Conservation (phyloP, 768 basidiomycete genomes). For the Termitomyces sp. region DNA sequence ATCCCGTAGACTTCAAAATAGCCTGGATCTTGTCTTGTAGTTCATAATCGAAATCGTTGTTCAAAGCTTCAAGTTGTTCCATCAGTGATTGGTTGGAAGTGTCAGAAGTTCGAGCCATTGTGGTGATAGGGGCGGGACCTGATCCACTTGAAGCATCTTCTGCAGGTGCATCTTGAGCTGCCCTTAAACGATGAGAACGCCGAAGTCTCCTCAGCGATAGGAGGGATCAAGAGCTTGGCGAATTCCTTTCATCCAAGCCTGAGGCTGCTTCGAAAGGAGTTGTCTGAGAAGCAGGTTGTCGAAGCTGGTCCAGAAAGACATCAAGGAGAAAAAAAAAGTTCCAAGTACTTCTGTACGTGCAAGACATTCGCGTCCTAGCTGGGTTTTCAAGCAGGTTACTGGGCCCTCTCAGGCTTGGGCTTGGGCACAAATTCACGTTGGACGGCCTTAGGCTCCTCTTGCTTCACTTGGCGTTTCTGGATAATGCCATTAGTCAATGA, state of each 20-base stretch:
- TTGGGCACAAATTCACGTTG: not conserved
- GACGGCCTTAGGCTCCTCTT: no score
- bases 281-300: not conserved
- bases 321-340: not conserved
- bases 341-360: not conserved
- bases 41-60: slow-evolving; percentile 27
- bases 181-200: not conserved
- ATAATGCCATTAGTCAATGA: not conserved
- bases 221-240: slow-evolving; percentile 1
- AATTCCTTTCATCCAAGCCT: not conserved
- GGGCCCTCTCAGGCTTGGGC: not conserved
- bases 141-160: slow-evolving; percentile 1
- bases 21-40: slow-evolving; percentile 39
- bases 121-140: not conserved
- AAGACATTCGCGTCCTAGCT: not conserved
- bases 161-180: not conserved
- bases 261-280: not conserved
- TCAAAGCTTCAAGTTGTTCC: slow-evolving; percentile 27
- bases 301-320: not conserved
- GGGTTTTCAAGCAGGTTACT: not conserved
- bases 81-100: slow-evolving; percentile 15
- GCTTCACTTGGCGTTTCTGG: not conserved
- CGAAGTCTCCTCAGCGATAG: not conserved
- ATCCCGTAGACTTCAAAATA: slow-evolving; percentile 31
- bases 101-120: not conserved